Evolutionary conservation across 2,329 filamentous ascomycete species (phyloP).

Genomic region (Parasarocladium wereldwijsianum): DNA sequence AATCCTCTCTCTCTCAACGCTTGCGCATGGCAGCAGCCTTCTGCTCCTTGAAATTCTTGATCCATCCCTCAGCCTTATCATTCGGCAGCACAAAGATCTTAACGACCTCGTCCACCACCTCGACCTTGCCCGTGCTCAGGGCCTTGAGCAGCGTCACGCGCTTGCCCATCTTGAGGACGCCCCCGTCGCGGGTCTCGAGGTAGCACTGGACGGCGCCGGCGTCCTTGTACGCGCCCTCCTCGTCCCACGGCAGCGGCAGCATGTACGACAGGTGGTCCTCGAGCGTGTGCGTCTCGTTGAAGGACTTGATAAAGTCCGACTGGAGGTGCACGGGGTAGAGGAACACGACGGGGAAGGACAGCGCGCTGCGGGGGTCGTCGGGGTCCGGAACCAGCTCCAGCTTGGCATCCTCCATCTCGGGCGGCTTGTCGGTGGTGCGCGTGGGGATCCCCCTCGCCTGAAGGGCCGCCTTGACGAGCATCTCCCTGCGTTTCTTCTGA

Average conservation of each 20-base stretch:
- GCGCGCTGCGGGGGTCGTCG: slow-evolving; percentile 53
- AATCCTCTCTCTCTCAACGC: slow-evolving; percentile 7
- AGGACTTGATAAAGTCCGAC: slow-evolving; percentile 82
- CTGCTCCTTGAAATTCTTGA: slow-evolving; percentile 70
- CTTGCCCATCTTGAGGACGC: slow-evolving; percentile 80
- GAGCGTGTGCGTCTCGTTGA: slow-evolving; percentile 62
- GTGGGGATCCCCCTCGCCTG: slow-evolving; percentile 55
- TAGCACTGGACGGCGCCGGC: slow-evolving; percentile 61
- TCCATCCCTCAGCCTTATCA: slow-evolving; percentile 55
- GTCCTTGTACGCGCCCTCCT: slow-evolving; percentile 50
- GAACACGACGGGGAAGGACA: slow-evolving; percentile 67
- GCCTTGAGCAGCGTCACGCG: slow-evolving; percentile 66
- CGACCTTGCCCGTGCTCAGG: slow-evolving; percentile 60
- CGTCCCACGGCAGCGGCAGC: slow-evolving; percentile 85
- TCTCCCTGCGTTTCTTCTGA: slow-evolving; percentile 38
- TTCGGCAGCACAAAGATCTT: slow-evolving; percentile 71
- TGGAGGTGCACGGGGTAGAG: slow-evolving; percentile 74
- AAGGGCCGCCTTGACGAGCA: slow-evolving; percentile 51
- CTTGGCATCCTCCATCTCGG: slow-evolving; percentile 75
- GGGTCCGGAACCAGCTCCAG: slow-evolving; percentile 58
- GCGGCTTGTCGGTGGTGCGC: slow-evolving; percentile 53
- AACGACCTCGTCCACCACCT: slow-evolving; percentile 77
- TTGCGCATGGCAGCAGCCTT: slow-evolving; percentile 34
- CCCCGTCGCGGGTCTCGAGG: slow-evolving; percentile 68
- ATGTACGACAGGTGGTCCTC: slow-evolving; percentile 72